phyloP scores from a whole-genome alignment of 2,329 filamentous ascomycete species.

The Acarospora socialis region DNA sequence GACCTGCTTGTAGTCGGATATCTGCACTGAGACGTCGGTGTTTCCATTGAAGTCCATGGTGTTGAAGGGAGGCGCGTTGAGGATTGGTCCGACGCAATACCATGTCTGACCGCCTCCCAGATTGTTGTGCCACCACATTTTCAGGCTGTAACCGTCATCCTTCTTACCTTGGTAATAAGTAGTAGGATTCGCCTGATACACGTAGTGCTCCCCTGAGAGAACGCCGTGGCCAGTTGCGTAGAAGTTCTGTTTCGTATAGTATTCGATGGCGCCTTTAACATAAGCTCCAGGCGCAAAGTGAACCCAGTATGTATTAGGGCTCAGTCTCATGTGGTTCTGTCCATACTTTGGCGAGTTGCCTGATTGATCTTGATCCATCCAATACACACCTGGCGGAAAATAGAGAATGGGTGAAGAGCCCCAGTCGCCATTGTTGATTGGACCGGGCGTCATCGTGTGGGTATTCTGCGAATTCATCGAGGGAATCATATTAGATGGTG shows the following conservation, averaged over 20 bases:
- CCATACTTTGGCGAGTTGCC: too few relatives aligned
- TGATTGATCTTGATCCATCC: too few relatives aligned
- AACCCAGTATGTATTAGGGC: slow-evolving; percentile 18
- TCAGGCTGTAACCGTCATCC: slow-evolving; percentile 18
- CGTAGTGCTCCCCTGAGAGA: slow-evolving; percentile 26
- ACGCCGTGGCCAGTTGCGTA: slow-evolving; percentile 24
- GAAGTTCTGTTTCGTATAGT: slow-evolving; percentile 16
- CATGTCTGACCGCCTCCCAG: slow-evolving; percentile 17
- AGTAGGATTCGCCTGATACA: slow-evolving; percentile 24
- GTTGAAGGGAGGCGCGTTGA: slow-evolving; percentile 25
- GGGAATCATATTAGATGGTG: slow-evolving; percentile 13
- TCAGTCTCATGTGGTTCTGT: slow-evolving; percentile 12
- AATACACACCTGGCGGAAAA: slow-evolving; percentile 18
- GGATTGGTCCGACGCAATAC: slow-evolving; percentile 19
- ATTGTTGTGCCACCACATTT: slow-evolving; percentile 21
- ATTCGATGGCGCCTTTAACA: slow-evolving; percentile 26
- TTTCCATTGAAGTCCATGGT: slow-evolving; percentile 22
- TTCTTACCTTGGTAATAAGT: slow-evolving; percentile 19
- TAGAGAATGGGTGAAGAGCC: slow-evolving; percentile 12
- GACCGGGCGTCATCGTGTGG: slow-evolving; percentile 15
- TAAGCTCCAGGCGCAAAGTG: slow-evolving; percentile 22
- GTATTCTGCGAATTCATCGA: slow-evolving; percentile 8
- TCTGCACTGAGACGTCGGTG: too few relatives aligned
- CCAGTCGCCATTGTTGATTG: slow-evolving; percentile 14
- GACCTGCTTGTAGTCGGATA: slow-evolving; percentile 28